Evolutionary conservation across 108 stramenopile genomes (phyloP).

Genomic region (Chaetoceros tenuissimus): DNA sequence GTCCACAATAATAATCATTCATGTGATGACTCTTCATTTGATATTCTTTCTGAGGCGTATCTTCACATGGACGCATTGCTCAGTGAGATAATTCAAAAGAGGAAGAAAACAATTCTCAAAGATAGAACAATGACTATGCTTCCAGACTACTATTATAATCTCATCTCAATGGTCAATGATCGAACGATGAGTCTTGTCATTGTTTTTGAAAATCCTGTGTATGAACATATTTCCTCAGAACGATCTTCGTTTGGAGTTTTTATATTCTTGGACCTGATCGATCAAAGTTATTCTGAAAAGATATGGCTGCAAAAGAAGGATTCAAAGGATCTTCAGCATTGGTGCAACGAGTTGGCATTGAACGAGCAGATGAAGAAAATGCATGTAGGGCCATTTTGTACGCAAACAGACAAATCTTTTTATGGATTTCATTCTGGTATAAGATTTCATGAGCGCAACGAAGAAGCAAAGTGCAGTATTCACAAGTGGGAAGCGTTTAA

Average conservation of each 20-base stretch:
- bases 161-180: conserved; percentile 32
- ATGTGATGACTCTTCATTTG: conserved; percentile 5
- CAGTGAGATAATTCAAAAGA: conserved; percentile 26
- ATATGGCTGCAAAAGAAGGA: conserved; percentile 42
- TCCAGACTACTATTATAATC: conserved; percentile 49
- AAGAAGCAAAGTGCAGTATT: conserved; percentile 37
- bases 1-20: neutral
- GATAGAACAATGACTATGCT: conserved; percentile 16
- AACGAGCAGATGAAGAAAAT: conserved; percentile 51
- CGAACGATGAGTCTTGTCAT: conserved; percentile 38
- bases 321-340: conserved; percentile 18
- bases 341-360: conserved; percentile 47
- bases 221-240: conserved; percentile 6
- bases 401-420: conserved; percentile 8
- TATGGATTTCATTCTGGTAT: conserved; percentile 23
- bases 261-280: conserved; percentile 35
- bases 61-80: conserved; percentile 48
- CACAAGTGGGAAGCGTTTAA: conserved; percentile 36
- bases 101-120: conserved; percentile 25
- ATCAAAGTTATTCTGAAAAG: conserved; percentile 43
- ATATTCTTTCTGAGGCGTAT: conserved; percentile 34
- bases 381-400: conserved; percentile 41
- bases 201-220: conserved; percentile 24
- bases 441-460: conserved; percentile 38
- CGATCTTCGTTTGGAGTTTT: conserved; percentile 50